Evolutionary conservation across 345 rosid species (phyloP).

Genomic region (Salix arbutifolia): DNA sequence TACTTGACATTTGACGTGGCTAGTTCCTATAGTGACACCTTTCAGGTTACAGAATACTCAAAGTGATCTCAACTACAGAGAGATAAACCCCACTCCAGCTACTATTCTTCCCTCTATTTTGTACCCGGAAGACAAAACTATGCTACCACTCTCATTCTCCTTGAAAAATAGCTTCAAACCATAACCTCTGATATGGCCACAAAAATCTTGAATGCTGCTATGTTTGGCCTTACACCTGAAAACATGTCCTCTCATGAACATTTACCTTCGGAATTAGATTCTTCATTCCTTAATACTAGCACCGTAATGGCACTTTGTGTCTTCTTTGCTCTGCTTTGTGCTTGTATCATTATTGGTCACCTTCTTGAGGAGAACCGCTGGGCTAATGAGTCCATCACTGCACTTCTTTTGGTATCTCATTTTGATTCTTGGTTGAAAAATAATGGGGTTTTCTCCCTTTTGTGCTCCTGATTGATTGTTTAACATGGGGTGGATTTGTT

Average conservation of each 20-base stretch:
- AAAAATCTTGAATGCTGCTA: conserved; percentile 25
- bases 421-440: neutral
- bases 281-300: conserved; percentile 30
- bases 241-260: conserved; percentile 37
- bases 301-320: conserved; percentile 46
- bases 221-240: neutral
- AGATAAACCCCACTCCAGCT: conserved; percentile 9
- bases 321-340: conserved; percentile 62
- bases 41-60: neutral
- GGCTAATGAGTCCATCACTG: conserved; percentile 71
- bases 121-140: neutral
- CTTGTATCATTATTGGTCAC: conserved; percentile 58
- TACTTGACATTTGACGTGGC: neutral
- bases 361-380: conserved; percentile 66
- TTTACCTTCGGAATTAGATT: conserved; percentile 12
- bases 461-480: neutral
- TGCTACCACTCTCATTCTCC: neutral
- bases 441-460: neutral
- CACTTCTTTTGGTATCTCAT: conserved; percentile 47
- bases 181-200: neutral
- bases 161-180: neutral
- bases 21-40: neutral
- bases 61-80: neutral
- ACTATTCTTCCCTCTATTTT: conserved; percentile 40
- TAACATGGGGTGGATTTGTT: neutral